A percentile compares a stretch with the other conserved stretches of the same genome.
Conservation (phyloP, 768 basidiomycete species). For the Naganishia kalamii region DNA sequence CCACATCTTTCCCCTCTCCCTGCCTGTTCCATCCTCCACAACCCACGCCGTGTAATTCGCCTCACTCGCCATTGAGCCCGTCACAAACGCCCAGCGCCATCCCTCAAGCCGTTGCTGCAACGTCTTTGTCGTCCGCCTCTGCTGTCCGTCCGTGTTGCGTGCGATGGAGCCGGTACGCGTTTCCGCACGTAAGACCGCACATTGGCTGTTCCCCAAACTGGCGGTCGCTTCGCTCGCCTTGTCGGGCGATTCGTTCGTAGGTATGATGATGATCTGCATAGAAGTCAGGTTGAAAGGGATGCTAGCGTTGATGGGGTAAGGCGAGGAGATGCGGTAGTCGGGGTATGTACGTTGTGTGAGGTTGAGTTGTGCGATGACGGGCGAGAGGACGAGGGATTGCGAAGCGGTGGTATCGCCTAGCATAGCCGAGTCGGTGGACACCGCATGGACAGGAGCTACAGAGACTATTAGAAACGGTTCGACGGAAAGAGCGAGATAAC, state of each 20-base stretch:
- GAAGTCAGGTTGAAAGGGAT: neutral
- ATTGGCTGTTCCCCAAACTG: slow-evolving; percentile 11
- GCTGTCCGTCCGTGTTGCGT: slow-evolving; percentile 18
- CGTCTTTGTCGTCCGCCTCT: slow-evolving; percentile 13
- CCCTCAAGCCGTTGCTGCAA: slow-evolving; percentile 32
- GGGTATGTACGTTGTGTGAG: slow-evolving; percentile 38
- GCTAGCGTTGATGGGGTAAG: slow-evolving; percentile 26
- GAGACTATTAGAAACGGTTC: neutral
- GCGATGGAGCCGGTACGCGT: slow-evolving; percentile 18
- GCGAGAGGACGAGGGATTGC: slow-evolving; percentile 40
- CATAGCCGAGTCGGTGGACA: slow-evolving; percentile 28
- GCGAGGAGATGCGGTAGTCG: slow-evolving; percentile 43
- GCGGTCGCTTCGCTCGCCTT: neutral
- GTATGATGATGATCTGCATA: slow-evolving; percentile 31
- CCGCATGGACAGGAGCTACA: slow-evolving; percentile 31
- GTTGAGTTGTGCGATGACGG: slow-evolving; percentile 27
- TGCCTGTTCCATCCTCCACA: slow-evolving; percentile 26
- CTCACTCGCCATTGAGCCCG: slow-evolving; percentile 17
- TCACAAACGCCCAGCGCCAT: slow-evolving; percentile 32
- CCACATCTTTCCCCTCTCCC: slow-evolving; percentile 18
- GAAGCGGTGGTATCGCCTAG: slow-evolving; percentile 43
- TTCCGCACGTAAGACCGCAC: neutral
- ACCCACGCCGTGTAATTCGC: slow-evolving; percentile 44
- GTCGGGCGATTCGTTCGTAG: slow-evolving; percentile 26
- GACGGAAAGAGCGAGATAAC: no score